A percentile compares a stretch with the other conserved stretches of the same genome.
Evolutionary conservation across 495 filamentous ascomycete genomes (phyloP).

Genomic region (Delitschia confertaspora): DNA sequence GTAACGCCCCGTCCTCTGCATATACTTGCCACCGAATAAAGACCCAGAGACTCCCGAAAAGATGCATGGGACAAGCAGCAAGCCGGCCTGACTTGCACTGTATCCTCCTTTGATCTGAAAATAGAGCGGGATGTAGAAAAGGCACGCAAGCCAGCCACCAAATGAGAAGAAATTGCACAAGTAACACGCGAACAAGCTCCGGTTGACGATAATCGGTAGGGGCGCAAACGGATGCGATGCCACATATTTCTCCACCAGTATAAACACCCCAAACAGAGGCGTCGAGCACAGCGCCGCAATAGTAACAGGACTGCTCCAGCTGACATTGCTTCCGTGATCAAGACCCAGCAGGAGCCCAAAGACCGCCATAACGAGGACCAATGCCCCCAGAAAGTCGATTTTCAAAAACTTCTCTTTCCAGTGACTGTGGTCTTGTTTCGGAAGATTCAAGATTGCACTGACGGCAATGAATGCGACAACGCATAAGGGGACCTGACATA

Average conservation of each 20-base stretch:
- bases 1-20: constrained; percentile 69
- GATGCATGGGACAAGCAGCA: constrained; percentile 61
- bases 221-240: constrained; percentile 74
- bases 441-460: constrained; percentile 52
- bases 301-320: constrained; percentile 54
- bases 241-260: constrained; percentile 61
- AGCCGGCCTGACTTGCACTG: constrained; percentile 55
- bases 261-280: constrained; percentile 56
- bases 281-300: constrained; percentile 48
- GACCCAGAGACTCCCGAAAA: constrained; percentile 56
- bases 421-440: constrained; percentile 44
- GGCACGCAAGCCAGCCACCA: constrained; percentile 50
- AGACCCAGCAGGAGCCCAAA: constrained; percentile 65
- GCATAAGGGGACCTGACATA: constrained; percentile 62
- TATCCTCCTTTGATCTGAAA: constrained; percentile 66
- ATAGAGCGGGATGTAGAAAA: constrained; percentile 75
- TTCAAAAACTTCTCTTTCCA: constrained; percentile 60
- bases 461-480: constrained; percentile 58
- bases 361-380: constrained; percentile 57
- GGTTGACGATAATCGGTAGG: constrained; percentile 66
- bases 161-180: constrained; percentile 71
- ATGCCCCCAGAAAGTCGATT: constrained; percentile 72
- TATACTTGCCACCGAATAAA: constrained; percentile 58
- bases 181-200: constrained; percentile 58
- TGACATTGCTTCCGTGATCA: constrained; percentile 68